Percentiles rank a stretch among this genome's conserved stretches.
Conservation (phyloP, 306 rosid species). For the Ormosia semicastrata region DNA sequence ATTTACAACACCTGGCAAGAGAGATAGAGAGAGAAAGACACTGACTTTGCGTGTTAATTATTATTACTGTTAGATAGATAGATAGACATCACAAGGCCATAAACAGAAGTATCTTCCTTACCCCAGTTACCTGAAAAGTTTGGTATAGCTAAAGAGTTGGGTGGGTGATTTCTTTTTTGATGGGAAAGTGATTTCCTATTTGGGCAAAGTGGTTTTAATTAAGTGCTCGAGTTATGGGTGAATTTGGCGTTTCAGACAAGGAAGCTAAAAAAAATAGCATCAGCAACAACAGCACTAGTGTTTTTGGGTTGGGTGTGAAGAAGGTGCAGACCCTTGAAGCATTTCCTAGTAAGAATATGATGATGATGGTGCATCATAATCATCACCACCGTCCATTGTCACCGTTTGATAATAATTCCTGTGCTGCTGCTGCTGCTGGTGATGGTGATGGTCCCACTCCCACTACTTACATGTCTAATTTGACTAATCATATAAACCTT, state of each 20-base stretch:
- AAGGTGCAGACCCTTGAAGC: constrained; percentile 31
- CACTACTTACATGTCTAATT: constrained; percentile 35
- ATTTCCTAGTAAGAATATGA: constrained; percentile 31
- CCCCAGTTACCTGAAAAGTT: neutral
- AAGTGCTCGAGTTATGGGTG: constrained; percentile 10
- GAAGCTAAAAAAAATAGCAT: constrained; percentile 4
- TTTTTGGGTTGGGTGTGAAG: constrained; percentile 39
- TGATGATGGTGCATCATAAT: constrained; percentile 44
- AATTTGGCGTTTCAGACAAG: constrained; percentile 46
- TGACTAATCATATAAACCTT: constrained; percentile 32
- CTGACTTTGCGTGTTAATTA: neutral
- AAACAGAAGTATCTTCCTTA: constrained; percentile 15
- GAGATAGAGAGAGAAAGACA: neutral
- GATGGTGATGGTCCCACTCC: constrained; percentile 72
- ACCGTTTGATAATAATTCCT: constrained; percentile 23
- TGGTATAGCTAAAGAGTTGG: neutral
- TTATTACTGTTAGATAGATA: neutral
- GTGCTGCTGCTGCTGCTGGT: neutral
- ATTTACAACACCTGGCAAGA: constrained; percentile 29
- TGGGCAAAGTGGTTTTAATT: constrained; percentile 13
- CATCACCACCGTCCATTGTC: constrained; percentile 58
- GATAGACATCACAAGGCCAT: neutral
- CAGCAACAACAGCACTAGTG: neutral
- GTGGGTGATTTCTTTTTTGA: neutral
- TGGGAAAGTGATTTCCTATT: constrained; percentile 25